Conservation (phyloP, 2,329 filamentous ascomycete genomes). For the Ambrosiella cleistominuta region DNA sequence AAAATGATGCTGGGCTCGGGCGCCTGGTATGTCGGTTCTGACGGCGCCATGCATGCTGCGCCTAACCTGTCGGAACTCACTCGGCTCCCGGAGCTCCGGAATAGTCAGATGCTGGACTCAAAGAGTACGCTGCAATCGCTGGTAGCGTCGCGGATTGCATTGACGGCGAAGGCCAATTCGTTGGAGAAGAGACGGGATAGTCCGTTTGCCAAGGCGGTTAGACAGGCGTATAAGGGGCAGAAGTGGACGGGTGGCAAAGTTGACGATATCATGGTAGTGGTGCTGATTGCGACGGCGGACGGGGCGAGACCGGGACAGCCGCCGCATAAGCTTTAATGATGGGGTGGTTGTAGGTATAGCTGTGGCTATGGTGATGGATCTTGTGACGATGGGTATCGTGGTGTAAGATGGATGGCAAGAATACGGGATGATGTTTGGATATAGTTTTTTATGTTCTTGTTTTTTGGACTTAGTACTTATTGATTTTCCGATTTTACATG, state of each 20-base stretch:
- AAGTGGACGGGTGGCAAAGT: slow-evolving; percentile 83
- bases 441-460: not conserved
- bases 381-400: too few relatives aligned
- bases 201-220: slow-evolving; percentile 88
- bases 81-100: slow-evolving; percentile 17
- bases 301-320: not conserved
- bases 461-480: not conserved
- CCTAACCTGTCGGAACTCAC: slow-evolving; percentile 38
- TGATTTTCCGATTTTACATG: not conserved
- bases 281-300: slow-evolving; percentile 58
- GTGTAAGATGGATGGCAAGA: too few relatives aligned
- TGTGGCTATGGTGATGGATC: not conserved
- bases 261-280: slow-evolving; percentile 84
- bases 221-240: slow-evolving; percentile 71
- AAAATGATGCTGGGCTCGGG: slow-evolving; percentile 54
- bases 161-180: slow-evolving; percentile 71
- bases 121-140: slow-evolving; percentile 50
- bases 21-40: slow-evolving; percentile 52
- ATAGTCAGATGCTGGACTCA: slow-evolving; percentile 11
- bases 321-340: not conserved
- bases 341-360: not conserved
- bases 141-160: slow-evolving; percentile 62
- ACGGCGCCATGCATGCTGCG: slow-evolving; percentile 43
- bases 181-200: slow-evolving; percentile 67
- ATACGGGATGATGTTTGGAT: not conserved